phyloP scores from a whole-genome alignment of 1,139 yeast genomes.

The Nadsonia starkeyi-henricii region DNA sequence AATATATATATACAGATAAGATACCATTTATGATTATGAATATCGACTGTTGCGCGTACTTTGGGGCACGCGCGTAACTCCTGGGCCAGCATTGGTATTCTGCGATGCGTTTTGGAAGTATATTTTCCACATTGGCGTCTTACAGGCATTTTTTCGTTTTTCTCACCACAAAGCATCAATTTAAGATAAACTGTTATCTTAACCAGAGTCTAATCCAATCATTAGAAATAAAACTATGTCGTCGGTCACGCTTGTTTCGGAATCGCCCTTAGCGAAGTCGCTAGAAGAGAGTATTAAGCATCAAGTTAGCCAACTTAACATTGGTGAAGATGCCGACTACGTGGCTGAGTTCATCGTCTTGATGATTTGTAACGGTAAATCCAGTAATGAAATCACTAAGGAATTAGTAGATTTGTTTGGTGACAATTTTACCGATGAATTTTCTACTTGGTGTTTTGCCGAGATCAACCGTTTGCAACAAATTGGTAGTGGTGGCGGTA shows the following conservation, averaged over 20 bases:
- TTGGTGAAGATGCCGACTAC: slow-evolving; percentile 53
- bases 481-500: neutral
- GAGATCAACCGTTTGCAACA: slow-evolving; percentile 25
- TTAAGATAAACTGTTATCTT: too few species aligned
- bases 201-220: too few species aligned
- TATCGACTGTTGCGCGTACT: too few species aligned
- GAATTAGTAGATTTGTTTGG: slow-evolving; percentile 60
- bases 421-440: slow-evolving; percentile 39
- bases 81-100: too few species aligned
- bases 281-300: slow-evolving; percentile 10
- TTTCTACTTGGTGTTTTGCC: slow-evolving; percentile 37
- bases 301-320: slow-evolving; percentile 10
- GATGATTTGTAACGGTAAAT: slow-evolving; percentile 57
- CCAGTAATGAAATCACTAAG: slow-evolving; percentile 44
- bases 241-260: slow-evolving; percentile 6
- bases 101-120: too few species aligned
- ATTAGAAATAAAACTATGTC: neutral
- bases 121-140: too few species aligned
- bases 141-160: too few species aligned
- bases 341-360: slow-evolving; percentile 70
- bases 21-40: too few species aligned
- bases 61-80: too few species aligned
- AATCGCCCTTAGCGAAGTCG: slow-evolving; percentile 12
- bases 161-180: too few species aligned
- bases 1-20: too few species aligned